Conservation (phyloP, 2,329 filamentous ascomycete species). For the Cryoendolithus antarcticus region DNA sequence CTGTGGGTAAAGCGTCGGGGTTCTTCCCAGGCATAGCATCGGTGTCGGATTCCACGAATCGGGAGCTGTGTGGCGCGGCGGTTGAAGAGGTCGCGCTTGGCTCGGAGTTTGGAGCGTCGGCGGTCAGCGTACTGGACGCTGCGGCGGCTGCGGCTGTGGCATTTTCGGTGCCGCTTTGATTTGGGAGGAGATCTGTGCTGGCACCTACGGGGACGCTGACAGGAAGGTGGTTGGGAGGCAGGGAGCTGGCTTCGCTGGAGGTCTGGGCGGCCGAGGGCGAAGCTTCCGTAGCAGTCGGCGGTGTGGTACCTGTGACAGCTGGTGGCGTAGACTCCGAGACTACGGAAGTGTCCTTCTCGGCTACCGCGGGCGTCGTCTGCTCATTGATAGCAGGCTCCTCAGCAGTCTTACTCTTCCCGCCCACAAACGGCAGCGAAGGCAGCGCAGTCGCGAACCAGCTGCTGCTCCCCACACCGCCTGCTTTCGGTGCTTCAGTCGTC, state of each 20-base stretch:
- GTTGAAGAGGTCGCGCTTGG: background rate
- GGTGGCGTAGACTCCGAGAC: background rate
- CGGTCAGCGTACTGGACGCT: background rate
- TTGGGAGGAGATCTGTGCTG: slow-evolving; percentile 2
- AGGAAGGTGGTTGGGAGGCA: slow-evolving; percentile 3
- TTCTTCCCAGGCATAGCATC: slow-evolving; percentile 5
- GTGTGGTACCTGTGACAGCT: background rate
- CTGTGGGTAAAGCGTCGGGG: slow-evolving; percentile 8
- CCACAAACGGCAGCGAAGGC: slow-evolving; percentile 2
- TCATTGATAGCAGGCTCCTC: no score
- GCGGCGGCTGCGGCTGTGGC: background rate
- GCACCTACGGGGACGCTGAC: slow-evolving; percentile 1
- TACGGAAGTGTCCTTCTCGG: background rate
- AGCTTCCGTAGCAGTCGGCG: no score
- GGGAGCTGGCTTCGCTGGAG: background rate
- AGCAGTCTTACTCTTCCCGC: slow-evolving; percentile 1
- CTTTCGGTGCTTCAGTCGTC: background rate
- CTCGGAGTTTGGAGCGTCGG: background rate
- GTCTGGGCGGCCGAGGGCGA: no score
- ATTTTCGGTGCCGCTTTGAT: no score
- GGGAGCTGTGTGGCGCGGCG: background rate
- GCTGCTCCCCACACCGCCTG: slow-evolving; percentile 3
- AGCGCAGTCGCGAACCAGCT: slow-evolving; percentile 6
- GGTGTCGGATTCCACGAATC: background rate
- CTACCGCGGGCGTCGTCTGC: background rate